These are phyloP conservation scores for Pisolithus tinctorius DNA, from an alignment of 768 basidiomycete species.

Conservation along the genomic window DNA sequence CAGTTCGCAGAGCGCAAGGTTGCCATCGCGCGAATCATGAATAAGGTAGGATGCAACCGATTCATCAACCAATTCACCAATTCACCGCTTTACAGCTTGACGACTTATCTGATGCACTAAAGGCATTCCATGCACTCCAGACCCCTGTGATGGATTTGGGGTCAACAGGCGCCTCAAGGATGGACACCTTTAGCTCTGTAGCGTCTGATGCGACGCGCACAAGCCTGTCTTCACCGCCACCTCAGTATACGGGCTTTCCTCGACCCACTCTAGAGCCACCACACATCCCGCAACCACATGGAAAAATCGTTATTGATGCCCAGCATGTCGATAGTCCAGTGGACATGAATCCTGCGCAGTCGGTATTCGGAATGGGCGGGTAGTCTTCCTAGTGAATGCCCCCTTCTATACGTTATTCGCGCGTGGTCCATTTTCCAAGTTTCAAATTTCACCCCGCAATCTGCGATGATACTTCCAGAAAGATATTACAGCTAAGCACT, in stretches of 20 bases:
- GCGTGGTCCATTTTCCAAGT: too few species aligned
- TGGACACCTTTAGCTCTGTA: constrained; percentile 25
- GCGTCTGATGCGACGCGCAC: constrained; percentile 17
- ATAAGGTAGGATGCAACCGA: constrained; percentile 40
- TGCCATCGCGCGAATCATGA: constrained; percentile 66
- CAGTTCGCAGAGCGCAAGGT: constrained; percentile 67
- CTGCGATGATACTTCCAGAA: too few species aligned
- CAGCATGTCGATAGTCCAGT: constrained; percentile 27
- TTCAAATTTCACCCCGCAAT: too few species aligned
- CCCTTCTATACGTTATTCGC: too few species aligned
- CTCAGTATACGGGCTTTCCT: constrained; percentile 1
- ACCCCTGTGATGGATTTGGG: constrained; percentile 33
- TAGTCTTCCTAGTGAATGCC: background rate
- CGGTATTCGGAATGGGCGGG: constrained; percentile 1
- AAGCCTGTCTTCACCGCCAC: constrained; percentile 10
- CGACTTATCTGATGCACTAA: constrained; percentile 28
- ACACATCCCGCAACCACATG: constrained; percentile 1
- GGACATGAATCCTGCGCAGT: constrained; percentile 16
- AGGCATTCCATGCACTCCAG: constrained; percentile 38
- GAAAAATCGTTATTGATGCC: constrained; percentile 15
- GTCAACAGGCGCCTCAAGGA: constrained; percentile 15
- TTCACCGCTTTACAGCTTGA: constrained; percentile 18
- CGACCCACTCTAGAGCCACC: constrained; percentile 10
- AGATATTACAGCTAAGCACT: too few species aligned
- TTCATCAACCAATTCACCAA: background rate